These are phyloP conservation scores for Wickerhamomyces sydowiorum DNA, from an alignment of 805 yeast species.

Conservation along the genomic window DNA sequence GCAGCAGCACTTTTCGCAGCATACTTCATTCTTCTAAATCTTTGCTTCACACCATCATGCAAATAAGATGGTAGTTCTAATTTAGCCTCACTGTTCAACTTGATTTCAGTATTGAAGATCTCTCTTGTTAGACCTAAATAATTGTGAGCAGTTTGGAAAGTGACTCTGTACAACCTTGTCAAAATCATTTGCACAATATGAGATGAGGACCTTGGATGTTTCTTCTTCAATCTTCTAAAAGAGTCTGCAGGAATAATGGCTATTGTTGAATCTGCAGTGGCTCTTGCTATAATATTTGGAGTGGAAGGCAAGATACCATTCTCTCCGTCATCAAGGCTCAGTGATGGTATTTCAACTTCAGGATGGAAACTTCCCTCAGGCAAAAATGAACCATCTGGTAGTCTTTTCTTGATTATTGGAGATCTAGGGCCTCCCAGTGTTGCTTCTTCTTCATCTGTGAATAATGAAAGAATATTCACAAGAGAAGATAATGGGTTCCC, in stretches of 20 bases:
- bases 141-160: conserved; percentile 83
- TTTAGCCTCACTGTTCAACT: conserved; percentile 45
- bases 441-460: conserved; percentile 39
- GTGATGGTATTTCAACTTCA: conserved; percentile 11
- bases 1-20: too few species aligned
- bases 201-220: conserved; percentile 84
- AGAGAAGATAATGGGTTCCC: conserved; percentile 85
- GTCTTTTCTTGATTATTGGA: neutral
- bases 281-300: conserved; percentile 58
- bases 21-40: conserved; percentile 29
- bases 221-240: conserved; percentile 61
- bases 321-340: conserved; percentile 10
- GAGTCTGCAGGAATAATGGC: conserved; percentile 89
- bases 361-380: neutral
- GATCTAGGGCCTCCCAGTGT: neutral
- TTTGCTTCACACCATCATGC: conserved; percentile 48
- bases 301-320: conserved; percentile 2
- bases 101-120: conserved; percentile 68
- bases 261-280: conserved; percentile 70
- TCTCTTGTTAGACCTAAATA: conserved; percentile 83
- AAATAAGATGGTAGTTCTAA: conserved; percentile 60
- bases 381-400: neutral
- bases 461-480: conserved; percentile 70
- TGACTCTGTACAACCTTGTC: conserved; percentile 81
- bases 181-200: conserved; percentile 92